Percentiles rank a stretch among this genome's conserved stretches.
These are phyloP conservation scores for Suillus spraguei DNA, from an alignment of 768 basidiomycete species.

Conservation along the genomic window DNA sequence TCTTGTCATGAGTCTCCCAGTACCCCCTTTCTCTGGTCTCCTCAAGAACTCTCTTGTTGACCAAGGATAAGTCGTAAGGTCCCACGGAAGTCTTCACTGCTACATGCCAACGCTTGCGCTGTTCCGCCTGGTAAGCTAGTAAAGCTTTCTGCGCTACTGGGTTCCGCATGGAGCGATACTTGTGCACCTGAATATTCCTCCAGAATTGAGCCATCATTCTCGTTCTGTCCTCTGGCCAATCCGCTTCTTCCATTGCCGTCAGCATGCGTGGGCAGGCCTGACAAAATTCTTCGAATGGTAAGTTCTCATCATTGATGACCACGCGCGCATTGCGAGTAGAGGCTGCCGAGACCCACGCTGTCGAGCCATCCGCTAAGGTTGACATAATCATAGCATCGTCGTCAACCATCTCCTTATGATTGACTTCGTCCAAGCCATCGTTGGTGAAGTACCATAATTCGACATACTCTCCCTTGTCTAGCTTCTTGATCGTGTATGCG, in stretches of 20 bases:
- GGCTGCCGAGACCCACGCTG: not conserved
- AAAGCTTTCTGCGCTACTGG: too few species aligned
- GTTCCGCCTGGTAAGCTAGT: not conserved
- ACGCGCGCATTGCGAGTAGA: not conserved
- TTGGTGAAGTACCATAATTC: too few species aligned
- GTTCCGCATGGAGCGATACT: not conserved
- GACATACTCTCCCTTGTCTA: too few species aligned
- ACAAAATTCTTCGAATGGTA: not conserved
- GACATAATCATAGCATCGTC: too few species aligned
- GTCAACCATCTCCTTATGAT: too few species aligned
- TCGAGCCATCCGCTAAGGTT: too few species aligned
- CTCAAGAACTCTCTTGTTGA: not conserved
- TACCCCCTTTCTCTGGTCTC: not conserved
- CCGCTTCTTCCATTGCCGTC: not conserved
- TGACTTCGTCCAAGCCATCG: too few species aligned
- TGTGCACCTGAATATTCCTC: not conserved
- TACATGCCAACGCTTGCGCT: not conserved
- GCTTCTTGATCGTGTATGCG: too few species aligned
- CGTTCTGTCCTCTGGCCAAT: not conserved
- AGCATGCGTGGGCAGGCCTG: not conserved
- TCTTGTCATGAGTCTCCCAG: too few species aligned
- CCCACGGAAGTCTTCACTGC: not conserved
- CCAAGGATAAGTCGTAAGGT: not conserved
- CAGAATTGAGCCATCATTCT: not conserved
- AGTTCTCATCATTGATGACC: not conserved